phyloP scores from a whole-genome alignment of 2,329 filamentous ascomycete species.

The Penicillium sp. region DNA sequence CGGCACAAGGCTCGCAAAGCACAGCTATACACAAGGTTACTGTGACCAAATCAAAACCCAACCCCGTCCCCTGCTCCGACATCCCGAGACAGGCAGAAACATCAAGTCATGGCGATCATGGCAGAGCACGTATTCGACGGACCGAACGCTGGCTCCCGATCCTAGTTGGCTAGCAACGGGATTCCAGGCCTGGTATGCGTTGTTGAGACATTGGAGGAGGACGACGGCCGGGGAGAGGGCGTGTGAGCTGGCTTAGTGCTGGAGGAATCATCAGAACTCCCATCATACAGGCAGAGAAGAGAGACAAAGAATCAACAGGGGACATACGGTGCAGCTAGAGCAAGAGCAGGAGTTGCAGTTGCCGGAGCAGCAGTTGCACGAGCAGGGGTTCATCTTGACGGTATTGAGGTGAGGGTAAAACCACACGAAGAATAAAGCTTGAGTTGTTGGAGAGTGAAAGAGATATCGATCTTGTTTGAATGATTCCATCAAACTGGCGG shows the following conservation, averaged over 20 bases:
- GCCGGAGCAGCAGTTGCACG: slow-evolving; percentile 41
- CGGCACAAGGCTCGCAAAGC: slow-evolving; percentile 9
- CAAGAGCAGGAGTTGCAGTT: slow-evolving; percentile 43
- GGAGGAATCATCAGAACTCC: slow-evolving; percentile 16
- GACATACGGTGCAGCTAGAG: slow-evolving; percentile 38
- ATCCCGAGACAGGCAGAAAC: slow-evolving; percentile 3
- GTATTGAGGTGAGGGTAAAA: slow-evolving; percentile 15
- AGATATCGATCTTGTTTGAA: slow-evolving; percentile 3
- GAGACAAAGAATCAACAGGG: background rate
- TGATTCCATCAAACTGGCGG: slow-evolving; percentile 1
- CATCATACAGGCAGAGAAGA: slow-evolving; percentile 1
- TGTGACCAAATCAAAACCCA: slow-evolving; percentile 3
- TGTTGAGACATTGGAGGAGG: slow-evolving; percentile 20
- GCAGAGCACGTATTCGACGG: slow-evolving; percentile 1
- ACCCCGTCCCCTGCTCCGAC: slow-evolving; percentile 18
- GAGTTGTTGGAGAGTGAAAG: background rate
- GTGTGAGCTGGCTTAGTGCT: slow-evolving; percentile 24
- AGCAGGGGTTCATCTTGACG: slow-evolving; percentile 42
- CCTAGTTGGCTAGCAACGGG: slow-evolving; percentile 23
- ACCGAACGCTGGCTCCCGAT: no score
- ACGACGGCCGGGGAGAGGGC: slow-evolving; percentile 18
- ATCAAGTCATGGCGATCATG: no score
- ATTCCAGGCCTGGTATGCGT: slow-evolving; percentile 24
- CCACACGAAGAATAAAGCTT: slow-evolving; percentile 6
- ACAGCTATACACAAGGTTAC: slow-evolving; percentile 15